Conservation (phyloP, 176 grass and related monocot genomes). For the Themeda triandra region DNA sequence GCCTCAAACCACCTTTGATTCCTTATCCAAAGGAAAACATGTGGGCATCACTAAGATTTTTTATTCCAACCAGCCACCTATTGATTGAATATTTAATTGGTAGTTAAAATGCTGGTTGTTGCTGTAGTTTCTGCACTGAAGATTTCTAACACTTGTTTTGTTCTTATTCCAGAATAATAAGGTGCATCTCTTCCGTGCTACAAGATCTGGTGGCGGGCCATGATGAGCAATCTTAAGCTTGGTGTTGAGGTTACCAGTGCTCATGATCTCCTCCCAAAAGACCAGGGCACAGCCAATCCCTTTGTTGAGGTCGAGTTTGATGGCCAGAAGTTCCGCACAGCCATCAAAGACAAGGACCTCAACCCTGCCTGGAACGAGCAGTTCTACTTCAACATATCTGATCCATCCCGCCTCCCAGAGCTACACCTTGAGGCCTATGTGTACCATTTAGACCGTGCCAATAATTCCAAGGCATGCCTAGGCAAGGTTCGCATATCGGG, state of each 20-base stretch:
- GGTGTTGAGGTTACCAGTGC: constrained; percentile 72
- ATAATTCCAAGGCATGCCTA: constrained; percentile 55
- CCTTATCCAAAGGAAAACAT: constrained; percentile 20
- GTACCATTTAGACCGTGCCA: constrained; percentile 50
- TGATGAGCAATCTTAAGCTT: constrained; percentile 69
- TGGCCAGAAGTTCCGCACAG: constrained; percentile 66
- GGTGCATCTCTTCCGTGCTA: background rate
- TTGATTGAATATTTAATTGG: background rate
- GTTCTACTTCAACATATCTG: constrained; percentile 78
- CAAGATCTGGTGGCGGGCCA: background rate
- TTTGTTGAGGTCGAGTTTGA: constrained; percentile 85
- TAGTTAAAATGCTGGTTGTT: background rate
- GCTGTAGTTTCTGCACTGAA: background rate
- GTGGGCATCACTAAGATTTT: background rate
- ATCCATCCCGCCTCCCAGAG: constrained; percentile 60
- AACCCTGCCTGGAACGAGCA: constrained; percentile 77
- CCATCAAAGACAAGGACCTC: constrained; percentile 65
- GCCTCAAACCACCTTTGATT: constrained; percentile 34
- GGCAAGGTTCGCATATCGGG: constrained; percentile 69
- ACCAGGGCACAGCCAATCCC: constrained; percentile 56
- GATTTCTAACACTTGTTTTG: constrained; percentile 1
- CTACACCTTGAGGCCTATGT: constrained; percentile 63
- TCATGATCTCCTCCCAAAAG: constrained; percentile 67
- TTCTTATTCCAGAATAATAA: constrained; percentile 33
- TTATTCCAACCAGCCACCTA: constrained; percentile 23